Evolutionary conservation across 2,329 filamentous ascomycete species (phyloP), one percentile per base, ranked within the genome.

Genomic region (Zasmidium cellare): DNA sequence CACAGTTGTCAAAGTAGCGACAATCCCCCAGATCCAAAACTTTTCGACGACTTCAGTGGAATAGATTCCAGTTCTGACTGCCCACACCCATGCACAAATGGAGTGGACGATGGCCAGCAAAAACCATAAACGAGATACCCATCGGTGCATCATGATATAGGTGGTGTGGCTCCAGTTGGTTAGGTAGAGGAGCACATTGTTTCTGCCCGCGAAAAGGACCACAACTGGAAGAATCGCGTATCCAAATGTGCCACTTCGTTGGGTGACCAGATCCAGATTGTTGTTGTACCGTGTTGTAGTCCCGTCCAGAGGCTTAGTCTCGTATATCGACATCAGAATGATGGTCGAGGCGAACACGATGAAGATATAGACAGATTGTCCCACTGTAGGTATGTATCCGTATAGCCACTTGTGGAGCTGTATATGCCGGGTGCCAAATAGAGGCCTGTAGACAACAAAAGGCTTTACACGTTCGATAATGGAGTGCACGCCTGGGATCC

Each of bases 111-210:
- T 65, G 0, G 76, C 78, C 47, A 84, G 74, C 0, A 82, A 46
- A 1, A 75, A 74, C 22, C 72, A 76, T 5, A 83, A 69, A 20
- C 74, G 67, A 0, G 79, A 80, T 1, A 80, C 67, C 79, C 79
- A 82, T 11, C 80, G 73, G 59, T 84, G 81, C 0, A 83, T 69
- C 0, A 82, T 65, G 2, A 82, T 58, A 53, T 74, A 82, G 0
- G 81, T 82, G 0, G 75, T 74, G 58, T 80, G 77, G 0, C 72
- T 76, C 79, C 80, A 83, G 62, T 79, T 74, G 2, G 81, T 82
- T 1, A 81, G 41, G 69, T 74, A 78, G 0, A 82, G 72, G 0
- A 82, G 72, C 2, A 82, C 22, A 53, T 79, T 82, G 61, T 83
- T 82, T 1, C 81, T 69, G 0, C 75, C 70, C 0, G 76, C 72